Percentiles rank a stretch among this genome's conserved stretches.
Evolutionary conservation across 176 grass and related monocot genomes (phyloP).

Genomic region (Aegilops tauschii): DNA sequence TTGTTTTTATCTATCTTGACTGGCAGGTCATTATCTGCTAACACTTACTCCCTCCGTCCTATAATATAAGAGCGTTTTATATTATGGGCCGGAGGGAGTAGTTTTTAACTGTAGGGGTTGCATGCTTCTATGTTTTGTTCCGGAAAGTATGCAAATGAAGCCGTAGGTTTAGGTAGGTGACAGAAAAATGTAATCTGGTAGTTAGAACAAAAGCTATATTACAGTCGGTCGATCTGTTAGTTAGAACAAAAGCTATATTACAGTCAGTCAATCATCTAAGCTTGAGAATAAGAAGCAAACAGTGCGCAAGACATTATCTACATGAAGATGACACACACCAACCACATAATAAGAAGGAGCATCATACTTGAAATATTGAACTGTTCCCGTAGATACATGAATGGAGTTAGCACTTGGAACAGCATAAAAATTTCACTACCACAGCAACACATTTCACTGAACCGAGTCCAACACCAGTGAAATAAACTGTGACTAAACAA

Average conservation of each 20-base stretch:
- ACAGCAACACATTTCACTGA: background rate
- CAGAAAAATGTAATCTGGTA: background rate
- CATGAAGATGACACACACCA: background rate
- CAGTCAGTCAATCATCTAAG: background rate
- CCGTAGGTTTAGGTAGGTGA: background rate
- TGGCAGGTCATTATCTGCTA: background rate
- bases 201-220: conserved; percentile 1
- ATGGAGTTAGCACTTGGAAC: background rate
- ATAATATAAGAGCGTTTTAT: no score
- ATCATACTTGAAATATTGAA: background rate
- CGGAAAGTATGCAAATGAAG: background rate
- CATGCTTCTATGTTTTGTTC: background rate
- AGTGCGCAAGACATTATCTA: conserved; percentile 4
- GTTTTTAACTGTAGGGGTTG: background rate
- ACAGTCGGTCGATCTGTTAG: background rate
- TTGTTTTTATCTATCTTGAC: no score
- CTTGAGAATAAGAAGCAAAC: background rate
- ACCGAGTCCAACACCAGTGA: background rate
- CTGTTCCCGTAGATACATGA: background rate
- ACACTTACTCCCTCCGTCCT: no score
- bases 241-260: conserved; percentile 4
- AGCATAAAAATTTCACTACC: background rate
- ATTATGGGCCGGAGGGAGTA: background rate
- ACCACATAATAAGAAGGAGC: background rate
- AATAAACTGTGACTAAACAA: background rate